Conservation (phyloP, 2,329 filamentous ascomycete genomes). For the Rutstroemia sp. region DNA sequence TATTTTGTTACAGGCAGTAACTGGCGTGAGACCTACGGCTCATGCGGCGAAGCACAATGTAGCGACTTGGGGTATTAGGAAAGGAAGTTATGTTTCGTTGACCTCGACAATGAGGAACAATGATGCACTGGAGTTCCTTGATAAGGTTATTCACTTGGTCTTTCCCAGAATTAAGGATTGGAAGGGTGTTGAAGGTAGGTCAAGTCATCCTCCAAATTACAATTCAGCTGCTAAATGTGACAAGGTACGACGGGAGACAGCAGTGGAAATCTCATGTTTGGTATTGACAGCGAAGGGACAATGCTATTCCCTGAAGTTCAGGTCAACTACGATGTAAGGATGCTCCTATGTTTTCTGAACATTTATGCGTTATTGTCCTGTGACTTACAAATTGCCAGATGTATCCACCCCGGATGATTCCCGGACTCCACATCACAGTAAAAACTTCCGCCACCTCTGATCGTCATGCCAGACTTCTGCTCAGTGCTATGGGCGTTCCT, state of each 20-base stretch:
- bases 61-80: conserved; percentile 64
- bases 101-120: conserved; percentile 74
- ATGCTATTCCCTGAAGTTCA: conserved; percentile 89
- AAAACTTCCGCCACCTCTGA: conserved; percentile 28
- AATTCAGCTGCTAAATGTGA: conserved; percentile 19
- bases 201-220: conserved; percentile 20
- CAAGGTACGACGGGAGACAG: conserved; percentile 59
- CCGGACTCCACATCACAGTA: conserved; percentile 30
- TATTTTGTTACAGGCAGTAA: conserved; percentile 79
- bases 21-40: conserved; percentile 63
- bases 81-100: conserved; percentile 64
- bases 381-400: conserved; percentile 35
- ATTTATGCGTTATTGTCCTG: background rate
- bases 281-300: conserved; percentile 67
- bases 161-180: conserved; percentile 96
- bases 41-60: conserved; percentile 66
- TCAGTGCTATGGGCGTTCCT: conserved; percentile 25
- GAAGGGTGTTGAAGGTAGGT: conserved; percentile 60
- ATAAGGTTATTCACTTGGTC: conserved; percentile 84
- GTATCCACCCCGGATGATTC: conserved; percentile 44
- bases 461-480: conserved; percentile 25
- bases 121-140: conserved; percentile 81
- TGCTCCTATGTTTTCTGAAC: background rate
- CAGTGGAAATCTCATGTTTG: conserved; percentile 80
- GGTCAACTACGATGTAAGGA: conserved; percentile 84